Evolutionary conservation across 2,329 filamentous ascomycete species (phyloP), one percentile per base, ranked within the genome.

Genomic region (Dactylellina sp.): DNA sequence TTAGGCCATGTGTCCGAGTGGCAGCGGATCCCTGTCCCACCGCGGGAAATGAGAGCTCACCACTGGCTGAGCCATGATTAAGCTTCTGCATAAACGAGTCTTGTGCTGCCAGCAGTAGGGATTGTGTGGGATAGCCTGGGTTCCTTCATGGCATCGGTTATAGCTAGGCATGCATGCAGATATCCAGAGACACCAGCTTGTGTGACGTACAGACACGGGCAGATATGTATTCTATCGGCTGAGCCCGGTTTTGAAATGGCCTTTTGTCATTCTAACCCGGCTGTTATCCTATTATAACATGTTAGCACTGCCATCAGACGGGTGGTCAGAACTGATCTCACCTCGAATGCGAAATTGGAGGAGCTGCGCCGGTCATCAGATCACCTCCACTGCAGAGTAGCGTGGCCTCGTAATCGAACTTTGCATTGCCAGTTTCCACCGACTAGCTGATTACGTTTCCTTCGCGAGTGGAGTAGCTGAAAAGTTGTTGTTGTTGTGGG

Each of bases 31-130:
- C 60, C 44, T 53, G 49, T 24, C 20, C 12, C 20, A 37, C 24
- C 55, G 65, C 57, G 65, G 65, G 61, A 71, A 62, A 55, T 71
- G 49, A 59, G 65, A 46, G 65, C 65, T 62, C 57, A 16, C 63
- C 59, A 71, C 65, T 71, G 65, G 65, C 65, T 71, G 59, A 52
- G 22, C 7, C 32, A 16, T 9, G 65, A 71, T 71, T 71, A 63
- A 71, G 65, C 65, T 71, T n/a, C 61, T 63, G 65, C 57, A n/a
- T 59, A 71, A 71, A 61, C 65, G 65, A 71, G 50, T 57, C 39
- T 60, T 49, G 16, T 62, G 47, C 49, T 53, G 14, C 57, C 39
- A 52, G 18, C 37, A 28, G 7, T 22, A 59, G 14, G 39, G 14
- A 7, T 57, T 28, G 20, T 28, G 20, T 9, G 28, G 9, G 28